Conservation (phyloP, 352 stramenopile species). For the Pythium sukuiense region DNA sequence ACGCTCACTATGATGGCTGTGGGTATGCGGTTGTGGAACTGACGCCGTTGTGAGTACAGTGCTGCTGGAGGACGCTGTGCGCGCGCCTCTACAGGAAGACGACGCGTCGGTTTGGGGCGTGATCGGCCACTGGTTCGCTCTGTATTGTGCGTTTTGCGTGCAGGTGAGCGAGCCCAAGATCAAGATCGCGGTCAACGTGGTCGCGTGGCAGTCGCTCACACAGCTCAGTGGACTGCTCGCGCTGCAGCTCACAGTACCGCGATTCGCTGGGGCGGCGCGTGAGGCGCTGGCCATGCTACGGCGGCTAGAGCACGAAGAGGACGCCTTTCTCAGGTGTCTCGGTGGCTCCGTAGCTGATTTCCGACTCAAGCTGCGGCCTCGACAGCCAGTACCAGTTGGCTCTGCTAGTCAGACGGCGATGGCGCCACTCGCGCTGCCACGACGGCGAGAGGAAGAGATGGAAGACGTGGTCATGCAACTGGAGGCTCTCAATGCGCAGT, state of each 20-base stretch:
- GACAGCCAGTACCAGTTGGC: background rate
- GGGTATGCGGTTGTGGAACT: background rate
- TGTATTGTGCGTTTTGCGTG: slow-evolving; percentile 66
- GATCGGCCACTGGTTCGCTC: slow-evolving; percentile 49
- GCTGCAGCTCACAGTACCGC: slow-evolving; percentile 18
- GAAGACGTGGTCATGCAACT: slow-evolving; percentile 14
- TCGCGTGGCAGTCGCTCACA: slow-evolving; percentile 42
- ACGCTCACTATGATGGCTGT: background rate
- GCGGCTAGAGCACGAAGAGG: slow-evolving; percentile 43
- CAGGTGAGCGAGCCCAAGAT: slow-evolving; percentile 56
- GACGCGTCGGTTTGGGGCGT: slow-evolving; percentile 25
- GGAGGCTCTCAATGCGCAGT: slow-evolving; percentile 18
- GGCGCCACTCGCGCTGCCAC: background rate
- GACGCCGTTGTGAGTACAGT: slow-evolving; percentile 26
- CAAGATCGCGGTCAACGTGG: slow-evolving; percentile 61
- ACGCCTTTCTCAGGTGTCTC: slow-evolving; percentile 69
- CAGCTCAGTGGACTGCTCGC: slow-evolving; percentile 37
- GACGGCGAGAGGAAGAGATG: background rate
- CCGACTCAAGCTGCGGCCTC: background rate
- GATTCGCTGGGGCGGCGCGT: slow-evolving; percentile 30
- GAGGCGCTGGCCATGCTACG: slow-evolving; percentile 55
- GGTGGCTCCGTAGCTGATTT: slow-evolving; percentile 36
- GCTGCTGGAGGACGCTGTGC: slow-evolving; percentile 31
- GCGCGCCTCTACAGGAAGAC: background rate
- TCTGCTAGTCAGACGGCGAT: background rate